These are phyloP conservation scores for Malus sieversii DNA, from an alignment of 306 rosid genomes.

Conservation along the genomic window DNA sequence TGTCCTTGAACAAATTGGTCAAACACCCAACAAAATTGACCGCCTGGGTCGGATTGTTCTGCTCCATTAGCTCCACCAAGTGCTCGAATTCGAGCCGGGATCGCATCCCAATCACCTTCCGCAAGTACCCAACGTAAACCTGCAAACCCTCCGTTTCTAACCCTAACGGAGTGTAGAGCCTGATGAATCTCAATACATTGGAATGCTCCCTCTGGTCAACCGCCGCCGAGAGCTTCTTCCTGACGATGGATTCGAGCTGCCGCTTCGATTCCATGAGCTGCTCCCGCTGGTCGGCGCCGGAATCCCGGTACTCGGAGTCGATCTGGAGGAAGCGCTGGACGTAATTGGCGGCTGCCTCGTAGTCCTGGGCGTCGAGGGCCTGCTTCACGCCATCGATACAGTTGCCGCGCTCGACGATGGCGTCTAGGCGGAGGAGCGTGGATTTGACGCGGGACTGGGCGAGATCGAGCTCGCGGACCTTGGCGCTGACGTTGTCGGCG, in stretches of 20 bases:
- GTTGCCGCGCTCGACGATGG: slow-evolving; percentile 66
- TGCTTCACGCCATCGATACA: slow-evolving; percentile 67
- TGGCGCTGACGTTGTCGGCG: slow-evolving; percentile 50
- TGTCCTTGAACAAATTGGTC: slow-evolving; percentile 85
- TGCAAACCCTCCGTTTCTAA: slow-evolving; percentile 88
- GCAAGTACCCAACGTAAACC: slow-evolving; percentile 76
- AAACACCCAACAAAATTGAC: slow-evolving; percentile 66
- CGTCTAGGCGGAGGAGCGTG: slow-evolving; percentile 75
- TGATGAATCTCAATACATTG: slow-evolving; percentile 50
- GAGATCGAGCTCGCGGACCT: slow-evolving; percentile 88
- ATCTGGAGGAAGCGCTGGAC: slow-evolving; percentile 64
- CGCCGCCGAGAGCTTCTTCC: slow-evolving; percentile 62
- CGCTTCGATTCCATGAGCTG: slow-evolving; percentile 52
- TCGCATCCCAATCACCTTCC: slow-evolving; percentile 90
- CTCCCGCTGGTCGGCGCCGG: slow-evolving; percentile 73
- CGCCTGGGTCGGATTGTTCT: slow-evolving; percentile 29
- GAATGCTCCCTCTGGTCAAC: slow-evolving; percentile 81
- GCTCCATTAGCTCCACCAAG: slow-evolving; percentile 65
- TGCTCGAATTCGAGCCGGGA: slow-evolving; percentile 74
- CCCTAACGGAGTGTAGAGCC: slow-evolving; percentile 61
- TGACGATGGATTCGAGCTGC: slow-evolving; percentile 62
- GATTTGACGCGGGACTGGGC: slow-evolving; percentile 80
- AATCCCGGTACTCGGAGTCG: slow-evolving; percentile 60
- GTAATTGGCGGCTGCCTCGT: slow-evolving; percentile 53
- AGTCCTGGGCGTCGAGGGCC: slow-evolving; percentile 62